Evolutionary conservation across 345 rosid species (phyloP).

Genomic region (Populus ilicifolia): DNA sequence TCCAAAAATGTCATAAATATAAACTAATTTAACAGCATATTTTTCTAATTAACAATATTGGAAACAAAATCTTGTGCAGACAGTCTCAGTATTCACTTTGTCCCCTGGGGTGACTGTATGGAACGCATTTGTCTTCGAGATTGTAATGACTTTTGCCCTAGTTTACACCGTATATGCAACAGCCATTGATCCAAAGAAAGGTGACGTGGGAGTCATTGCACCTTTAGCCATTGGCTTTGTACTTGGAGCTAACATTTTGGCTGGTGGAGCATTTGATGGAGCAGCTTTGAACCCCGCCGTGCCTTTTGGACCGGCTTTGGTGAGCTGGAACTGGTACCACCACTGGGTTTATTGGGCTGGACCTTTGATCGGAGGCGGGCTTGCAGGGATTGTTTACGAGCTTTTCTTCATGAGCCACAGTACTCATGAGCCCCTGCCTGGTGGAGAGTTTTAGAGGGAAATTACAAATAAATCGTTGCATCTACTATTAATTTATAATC

Average conservation of each 20-base stretch:
- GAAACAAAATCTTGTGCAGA: constrained; percentile 30
- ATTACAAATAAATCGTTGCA: too few relatives aligned
- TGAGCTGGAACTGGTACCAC: constrained; percentile 81
- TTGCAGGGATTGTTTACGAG: constrained; percentile 77
- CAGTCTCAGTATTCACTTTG: constrained; percentile 54
- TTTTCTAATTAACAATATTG: too few relatives aligned
- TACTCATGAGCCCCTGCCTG: constrained; percentile 58
- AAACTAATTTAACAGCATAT: too few relatives aligned
- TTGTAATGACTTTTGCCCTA: constrained; percentile 86
- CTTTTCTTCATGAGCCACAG: constrained; percentile 45
- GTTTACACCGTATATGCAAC: constrained; percentile 93
- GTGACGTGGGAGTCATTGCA: constrained; percentile 62
- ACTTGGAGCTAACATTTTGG: constrained; percentile 85
- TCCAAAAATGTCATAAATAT: too few relatives aligned
- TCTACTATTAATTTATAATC: too few relatives aligned
- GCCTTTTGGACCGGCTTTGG: constrained; percentile 85
- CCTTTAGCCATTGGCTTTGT: constrained; percentile 87
- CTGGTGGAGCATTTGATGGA: constrained; percentile 83
- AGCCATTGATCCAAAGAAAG: constrained; percentile 81
- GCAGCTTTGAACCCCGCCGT: constrained; percentile 97
- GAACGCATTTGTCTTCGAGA: constrained; percentile 83
- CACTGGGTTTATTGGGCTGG: constrained; percentile 98
- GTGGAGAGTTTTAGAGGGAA: too few relatives aligned
- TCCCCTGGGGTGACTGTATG: constrained; percentile 66
- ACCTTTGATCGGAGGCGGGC: constrained; percentile 88